phyloP scores from a whole-genome alignment of 352 stramenopile species.

The Pythium vanterpoolii region DNA sequence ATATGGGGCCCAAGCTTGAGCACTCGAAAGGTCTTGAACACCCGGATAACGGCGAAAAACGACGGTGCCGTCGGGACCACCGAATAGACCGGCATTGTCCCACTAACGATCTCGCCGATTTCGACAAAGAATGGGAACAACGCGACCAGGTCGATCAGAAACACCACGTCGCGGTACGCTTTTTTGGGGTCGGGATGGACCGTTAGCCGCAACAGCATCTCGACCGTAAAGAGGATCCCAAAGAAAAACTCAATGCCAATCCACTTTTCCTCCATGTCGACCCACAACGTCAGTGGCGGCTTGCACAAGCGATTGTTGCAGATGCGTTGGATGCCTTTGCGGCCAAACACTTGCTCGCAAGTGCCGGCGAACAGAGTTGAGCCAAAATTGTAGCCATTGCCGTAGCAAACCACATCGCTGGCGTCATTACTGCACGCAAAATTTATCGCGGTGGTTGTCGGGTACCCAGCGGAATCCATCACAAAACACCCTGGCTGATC shows the following conservation, averaged over 20 bases:
- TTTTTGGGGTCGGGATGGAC: slow-evolving; percentile 50
- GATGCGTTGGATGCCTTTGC: slow-evolving; percentile 17
- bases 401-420: slow-evolving; percentile 37
- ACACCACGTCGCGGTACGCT: slow-evolving; percentile 50
- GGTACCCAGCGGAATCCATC: slow-evolving; percentile 31
- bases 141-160: slow-evolving; percentile 45
- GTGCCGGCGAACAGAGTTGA: slow-evolving; percentile 31
- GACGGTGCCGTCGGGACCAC: slow-evolving; percentile 65
- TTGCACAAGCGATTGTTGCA: slow-evolving; percentile 47
- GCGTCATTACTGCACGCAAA: slow-evolving; percentile 35
- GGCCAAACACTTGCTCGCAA: slow-evolving; percentile 37
- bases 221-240: slow-evolving; percentile 52
- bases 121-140: slow-evolving; percentile 31
- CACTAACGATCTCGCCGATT: slow-evolving; percentile 39
- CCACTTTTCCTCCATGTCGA: slow-evolving; percentile 71
- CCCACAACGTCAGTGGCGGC: slow-evolving; percentile 26
- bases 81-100: slow-evolving; percentile 46
- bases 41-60: slow-evolving; percentile 58
- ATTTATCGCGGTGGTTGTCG: slow-evolving; percentile 28
- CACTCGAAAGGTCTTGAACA: slow-evolving; percentile 78
- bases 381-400: slow-evolving; percentile 47
- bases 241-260: slow-evolving; percentile 76
- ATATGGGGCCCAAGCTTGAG: slow-evolving; percentile 78
- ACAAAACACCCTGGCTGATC: slow-evolving; percentile 46
- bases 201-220: slow-evolving; percentile 45